phyloP scores from a whole-genome alignment of 768 basidiomycete species.

The Lentinula sp. region DNA sequence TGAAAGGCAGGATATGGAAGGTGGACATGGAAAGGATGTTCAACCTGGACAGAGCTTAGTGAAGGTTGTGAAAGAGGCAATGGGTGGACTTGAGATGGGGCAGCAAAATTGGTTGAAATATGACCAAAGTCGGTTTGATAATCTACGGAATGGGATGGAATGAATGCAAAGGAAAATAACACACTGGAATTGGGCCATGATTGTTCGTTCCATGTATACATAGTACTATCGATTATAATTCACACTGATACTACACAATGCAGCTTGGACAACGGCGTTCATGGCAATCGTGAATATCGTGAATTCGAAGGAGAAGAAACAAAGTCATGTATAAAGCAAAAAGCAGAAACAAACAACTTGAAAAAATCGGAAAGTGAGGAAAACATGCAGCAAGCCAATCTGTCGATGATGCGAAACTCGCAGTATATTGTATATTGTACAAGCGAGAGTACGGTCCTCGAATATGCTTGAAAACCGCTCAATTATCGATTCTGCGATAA shows the following conservation, averaged over 20 bases:
- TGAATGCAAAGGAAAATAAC: background rate
- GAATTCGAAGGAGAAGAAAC: background rate
- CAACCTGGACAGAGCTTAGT: slow-evolving; percentile 70
- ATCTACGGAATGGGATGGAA: slow-evolving; percentile 67
- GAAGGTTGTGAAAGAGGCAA: slow-evolving; percentile 66
- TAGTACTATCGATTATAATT: too few species aligned
- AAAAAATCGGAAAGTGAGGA: background rate
- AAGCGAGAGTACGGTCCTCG: too few species aligned
- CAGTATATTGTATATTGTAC: background rate
- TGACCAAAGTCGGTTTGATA: slow-evolving; percentile 70
- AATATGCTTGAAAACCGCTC: background rate
- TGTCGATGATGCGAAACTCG: background rate
- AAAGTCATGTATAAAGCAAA: background rate
- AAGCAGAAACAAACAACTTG: background rate
- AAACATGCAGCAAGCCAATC: background rate
- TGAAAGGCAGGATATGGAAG: slow-evolving; percentile 65
- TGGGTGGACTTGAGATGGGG: slow-evolving; percentile 61
- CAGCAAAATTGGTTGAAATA: slow-evolving; percentile 82
- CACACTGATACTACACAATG: too few species aligned
- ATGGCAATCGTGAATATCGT: background rate
- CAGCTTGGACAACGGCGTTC: too few species aligned
- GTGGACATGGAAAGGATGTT: slow-evolving; percentile 66
- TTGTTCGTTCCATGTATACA: too few species aligned
- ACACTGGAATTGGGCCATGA: too few species aligned
- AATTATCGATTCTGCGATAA: slow-evolving; percentile 37